Evolutionary conservation across 495 filamentous ascomycete genomes (phyloP).

Genomic region (Amphirosellinia nigrospora): DNA sequence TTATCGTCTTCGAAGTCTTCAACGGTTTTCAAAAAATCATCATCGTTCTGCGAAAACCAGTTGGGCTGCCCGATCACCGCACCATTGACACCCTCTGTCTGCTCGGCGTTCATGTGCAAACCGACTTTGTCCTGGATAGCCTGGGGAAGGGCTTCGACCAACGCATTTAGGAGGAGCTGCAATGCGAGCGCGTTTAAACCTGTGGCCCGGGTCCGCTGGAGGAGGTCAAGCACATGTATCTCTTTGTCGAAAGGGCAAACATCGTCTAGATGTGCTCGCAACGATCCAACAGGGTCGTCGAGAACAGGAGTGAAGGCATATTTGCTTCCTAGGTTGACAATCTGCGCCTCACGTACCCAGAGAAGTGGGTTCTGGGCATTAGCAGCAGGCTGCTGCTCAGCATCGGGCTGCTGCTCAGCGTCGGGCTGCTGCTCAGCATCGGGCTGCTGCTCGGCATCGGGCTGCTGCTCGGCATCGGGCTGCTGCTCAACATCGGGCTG

Average conservation of each 20-base stretch:
- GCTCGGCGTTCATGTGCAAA: neutral
- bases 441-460: neutral
- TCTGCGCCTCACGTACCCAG: slow-evolving; percentile 8
- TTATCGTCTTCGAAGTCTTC: neutral
- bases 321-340: neutral
- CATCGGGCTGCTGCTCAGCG: too few species aligned
- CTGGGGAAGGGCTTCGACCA: neutral
- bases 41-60: slow-evolving; percentile 9
- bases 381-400: neutral
- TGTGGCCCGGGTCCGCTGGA: slow-evolving; percentile 4
- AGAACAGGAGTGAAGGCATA: neutral
- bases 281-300: neutral
- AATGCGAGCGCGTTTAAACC: neutral
- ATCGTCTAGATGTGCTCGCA: neutral
- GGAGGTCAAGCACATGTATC: neutral
- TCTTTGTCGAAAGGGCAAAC: neutral
- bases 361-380: neutral
- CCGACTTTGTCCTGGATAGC: neutral
- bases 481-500: neutral
- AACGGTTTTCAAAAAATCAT: neutral
- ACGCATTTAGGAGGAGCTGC: neutral
- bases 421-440: neutral
- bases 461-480: too few species aligned
- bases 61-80: neutral
- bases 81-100: neutral